Conservation (phyloP, 148 eudicot genomes). For the Rhododendron mucronatum region DNA sequence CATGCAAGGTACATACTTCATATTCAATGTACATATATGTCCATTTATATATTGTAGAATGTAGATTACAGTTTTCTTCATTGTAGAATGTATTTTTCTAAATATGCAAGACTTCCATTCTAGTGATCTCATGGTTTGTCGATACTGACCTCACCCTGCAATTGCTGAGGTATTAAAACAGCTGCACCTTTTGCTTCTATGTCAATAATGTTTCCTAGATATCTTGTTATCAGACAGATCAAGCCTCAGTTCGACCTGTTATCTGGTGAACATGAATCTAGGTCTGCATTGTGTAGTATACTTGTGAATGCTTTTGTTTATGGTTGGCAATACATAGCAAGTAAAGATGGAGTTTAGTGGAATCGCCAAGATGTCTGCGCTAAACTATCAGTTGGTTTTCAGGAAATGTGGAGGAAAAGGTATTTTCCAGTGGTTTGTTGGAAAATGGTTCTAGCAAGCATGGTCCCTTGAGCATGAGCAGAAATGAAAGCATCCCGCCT, state of each 20-base stretch:
- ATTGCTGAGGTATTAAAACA: background rate
- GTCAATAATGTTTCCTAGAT: background rate
- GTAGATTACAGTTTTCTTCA: background rate
- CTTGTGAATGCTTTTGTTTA: background rate
- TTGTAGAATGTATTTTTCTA: background rate
- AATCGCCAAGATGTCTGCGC: background rate
- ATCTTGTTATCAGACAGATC: background rate
- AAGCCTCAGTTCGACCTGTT: background rate
- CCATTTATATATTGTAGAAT: background rate
- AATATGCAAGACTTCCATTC: background rate
- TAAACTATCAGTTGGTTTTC: background rate
- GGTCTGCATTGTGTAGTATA: background rate
- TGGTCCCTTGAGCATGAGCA: background rate
- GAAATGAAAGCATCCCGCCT: too few relatives aligned
- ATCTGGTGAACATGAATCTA: background rate
- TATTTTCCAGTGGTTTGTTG: background rate
- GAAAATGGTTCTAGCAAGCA: background rate
- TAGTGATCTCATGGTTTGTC: background rate
- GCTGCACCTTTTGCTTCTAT: background rate
- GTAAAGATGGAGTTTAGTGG: background rate
- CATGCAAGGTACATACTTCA: conserved; percentile 55
- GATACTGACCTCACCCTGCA: too few relatives aligned
- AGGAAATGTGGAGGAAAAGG: background rate
- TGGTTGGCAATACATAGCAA: background rate
- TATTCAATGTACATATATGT: too few relatives aligned